Conservation (phyloP, 768 basidiomycete genomes). For the Candolleomyces aberdarensis region DNA sequence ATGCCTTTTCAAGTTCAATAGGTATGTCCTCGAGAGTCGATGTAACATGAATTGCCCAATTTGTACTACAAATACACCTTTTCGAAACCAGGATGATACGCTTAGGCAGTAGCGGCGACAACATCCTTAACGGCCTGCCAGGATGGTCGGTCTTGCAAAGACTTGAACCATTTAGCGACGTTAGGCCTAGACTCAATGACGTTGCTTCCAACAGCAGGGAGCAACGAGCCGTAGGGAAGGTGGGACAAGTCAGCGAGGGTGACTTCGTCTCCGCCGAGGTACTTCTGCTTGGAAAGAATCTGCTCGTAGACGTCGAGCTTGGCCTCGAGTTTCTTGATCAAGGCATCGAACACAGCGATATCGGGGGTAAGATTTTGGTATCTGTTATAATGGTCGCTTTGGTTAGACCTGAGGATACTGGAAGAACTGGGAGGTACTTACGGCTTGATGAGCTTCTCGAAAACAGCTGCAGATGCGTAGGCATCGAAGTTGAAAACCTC, state of each 20-base stretch:
- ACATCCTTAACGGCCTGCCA: conserved; percentile 50
- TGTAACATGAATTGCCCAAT: no score
- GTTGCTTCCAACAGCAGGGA: conserved; percentile 19
- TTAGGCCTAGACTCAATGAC: conserved; percentile 38
- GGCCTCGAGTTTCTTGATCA: conserved; percentile 26
- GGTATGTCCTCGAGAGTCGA: no score
- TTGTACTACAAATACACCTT: no score
- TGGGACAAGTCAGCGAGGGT: conserved; percentile 61
- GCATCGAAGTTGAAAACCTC: conserved; percentile 56
- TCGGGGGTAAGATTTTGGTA: conserved; percentile 25
- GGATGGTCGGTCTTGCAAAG: conserved; percentile 38
- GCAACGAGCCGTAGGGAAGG: conserved; percentile 36
- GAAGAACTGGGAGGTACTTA: conserved; percentile 18
- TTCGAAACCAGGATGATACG: no score
- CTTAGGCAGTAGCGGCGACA: conserved; percentile 14
- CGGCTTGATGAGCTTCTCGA: conserved; percentile 52
- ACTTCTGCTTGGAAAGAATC: conserved; percentile 54
- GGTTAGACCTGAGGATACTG: neutral
- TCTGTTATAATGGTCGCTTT: conserved; percentile 6
- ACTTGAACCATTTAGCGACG: conserved; percentile 31
- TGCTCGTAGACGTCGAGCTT: conserved; percentile 54
- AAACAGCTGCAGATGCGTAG: conserved; percentile 35
- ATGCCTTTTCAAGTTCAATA: no score
- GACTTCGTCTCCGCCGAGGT: conserved; percentile 53
- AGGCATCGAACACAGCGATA: conserved; percentile 23